A percentile compares a stretch with the other conserved stretches of the same genome.
Conservation (phyloP, 1,284 basidiomycete species). For the Tetrapyrgos nigripes region DNA sequence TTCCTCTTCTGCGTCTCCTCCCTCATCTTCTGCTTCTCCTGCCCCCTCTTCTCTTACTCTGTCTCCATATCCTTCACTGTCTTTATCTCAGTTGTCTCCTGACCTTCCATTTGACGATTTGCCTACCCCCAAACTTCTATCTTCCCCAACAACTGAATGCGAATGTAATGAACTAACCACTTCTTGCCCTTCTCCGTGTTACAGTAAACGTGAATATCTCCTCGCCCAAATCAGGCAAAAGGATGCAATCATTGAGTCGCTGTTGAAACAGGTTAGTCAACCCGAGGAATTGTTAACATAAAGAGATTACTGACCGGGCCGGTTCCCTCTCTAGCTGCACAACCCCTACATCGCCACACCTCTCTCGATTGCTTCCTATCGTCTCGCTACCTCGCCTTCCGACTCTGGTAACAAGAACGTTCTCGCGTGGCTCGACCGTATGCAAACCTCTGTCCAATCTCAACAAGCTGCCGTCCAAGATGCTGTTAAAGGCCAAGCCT, state of each 20-base stretch:
- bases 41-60: constrained; percentile 16
- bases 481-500: neutral
- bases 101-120: neutral
- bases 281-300: constrained; percentile 4
- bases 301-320: constrained; percentile 6
- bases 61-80: constrained; percentile 22
- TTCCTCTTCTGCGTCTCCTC: constrained; percentile 27
- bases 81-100: neutral
- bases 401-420: constrained; percentile 72
- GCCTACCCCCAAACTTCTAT: constrained; percentile 29
- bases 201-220: constrained; percentile 82
- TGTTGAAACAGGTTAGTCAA: constrained; percentile 73
- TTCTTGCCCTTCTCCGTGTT: constrained; percentile 38
- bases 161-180: constrained; percentile 27
- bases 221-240: constrained; percentile 84
- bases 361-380: constrained; percentile 76
- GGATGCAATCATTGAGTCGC: constrained; percentile 80
- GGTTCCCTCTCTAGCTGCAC: constrained; percentile 57
- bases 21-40: constrained; percentile 10
- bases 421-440: constrained; percentile 69
- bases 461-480: neutral
- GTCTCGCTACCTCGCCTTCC: constrained; percentile 74
- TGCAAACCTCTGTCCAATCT: constrained; percentile 42
- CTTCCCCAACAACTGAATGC: constrained; percentile 23
- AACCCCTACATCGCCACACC: constrained; percentile 81